Base-by-base conservation (phyloP, 768 basidiomycete genomes). In the Tricholoma flavovirens region DNA sequence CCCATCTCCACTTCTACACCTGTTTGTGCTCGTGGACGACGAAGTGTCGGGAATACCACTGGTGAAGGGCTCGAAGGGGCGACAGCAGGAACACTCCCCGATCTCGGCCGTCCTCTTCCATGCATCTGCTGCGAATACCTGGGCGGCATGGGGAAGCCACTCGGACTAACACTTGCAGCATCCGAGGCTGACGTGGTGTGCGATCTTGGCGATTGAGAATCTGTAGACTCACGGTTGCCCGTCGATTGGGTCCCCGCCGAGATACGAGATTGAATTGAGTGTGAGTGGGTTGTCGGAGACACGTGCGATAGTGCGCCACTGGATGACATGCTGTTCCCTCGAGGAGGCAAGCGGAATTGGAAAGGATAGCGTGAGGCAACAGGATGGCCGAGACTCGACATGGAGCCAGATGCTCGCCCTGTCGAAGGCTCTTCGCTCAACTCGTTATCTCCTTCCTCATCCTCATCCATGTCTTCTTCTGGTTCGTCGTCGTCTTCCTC, bases 381-480 rank as follows among this genome's bases (percentile, higher is more conserved):
- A 1, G 89, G 90, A 21, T 87, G 85, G 2, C 91, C 91, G 5
- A 93, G 79, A 58, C 87, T 89, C 3, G 90, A 93, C 84, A 93
- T 84, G 7, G 91, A 93, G 17, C 83, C 88, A 0, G 89, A 90
- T 4, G 82, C 86, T 15, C 84, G 78, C 40, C 82, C 83, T 4
- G 83, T 80, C 0, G 85, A 84, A 3, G 74, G 79, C 1, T 73
- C 79, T 35, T 80, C 81, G 11, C 76, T 79, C 1, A 68, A 75
- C 1, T 71, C 77, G 0, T 75, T 75, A 0, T 75, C 78, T 0
- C 71, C 75, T 5, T 75, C 76, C 0, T 68, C 71, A 3, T 66
- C 68, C 1, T 68, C 69, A 0, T 67, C 65, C 0, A n/a, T n/a
- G n/a, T 65, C 68, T 0, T 67, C 71, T 1, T 33, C 33, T 10